phyloP scores from a whole-genome alignment of 352 stramenopile species.

The Globisporangium mamillatum region DNA sequence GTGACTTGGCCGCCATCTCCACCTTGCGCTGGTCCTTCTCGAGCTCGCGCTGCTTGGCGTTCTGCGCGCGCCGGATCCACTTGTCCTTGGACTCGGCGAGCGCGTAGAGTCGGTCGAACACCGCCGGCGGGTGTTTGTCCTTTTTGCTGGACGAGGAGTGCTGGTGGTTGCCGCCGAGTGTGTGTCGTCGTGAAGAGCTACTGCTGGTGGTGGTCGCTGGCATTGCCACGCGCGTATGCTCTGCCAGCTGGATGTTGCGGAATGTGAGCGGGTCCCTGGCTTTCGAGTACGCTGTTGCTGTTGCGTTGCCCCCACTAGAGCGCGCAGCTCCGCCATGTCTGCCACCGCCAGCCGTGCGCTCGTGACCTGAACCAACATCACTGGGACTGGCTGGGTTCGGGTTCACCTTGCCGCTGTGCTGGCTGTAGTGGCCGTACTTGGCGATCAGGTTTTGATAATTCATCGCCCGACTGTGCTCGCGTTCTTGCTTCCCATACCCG shows the following conservation, averaged over 20 bases:
- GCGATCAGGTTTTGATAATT: conserved; percentile 74
- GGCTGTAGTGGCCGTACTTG: conserved; percentile 72
- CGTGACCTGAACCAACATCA: neutral
- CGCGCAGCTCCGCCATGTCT: neutral
- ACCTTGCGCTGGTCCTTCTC: conserved; percentile 37
- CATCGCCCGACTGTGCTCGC: conserved; percentile 55
- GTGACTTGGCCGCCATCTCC: conserved; percentile 62
- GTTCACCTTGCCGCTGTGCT: conserved; percentile 62
- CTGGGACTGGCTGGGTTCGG: conserved; percentile 3
- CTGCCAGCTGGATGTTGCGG: conserved; percentile 33
- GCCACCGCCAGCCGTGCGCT: neutral
- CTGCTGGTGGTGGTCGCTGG: conserved; percentile 14
- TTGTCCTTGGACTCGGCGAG: conserved; percentile 70
- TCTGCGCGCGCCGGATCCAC: conserved; percentile 70
- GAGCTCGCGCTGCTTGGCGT: conserved; percentile 58
- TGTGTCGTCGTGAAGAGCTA: conserved; percentile 4
- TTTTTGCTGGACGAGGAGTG: conserved; percentile 19
- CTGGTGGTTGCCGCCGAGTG: conserved; percentile 3
- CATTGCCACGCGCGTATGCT: conserved; percentile 26
- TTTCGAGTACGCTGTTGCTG: conserved; percentile 10
- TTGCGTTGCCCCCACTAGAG: neutral
- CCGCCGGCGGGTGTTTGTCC: conserved; percentile 29
- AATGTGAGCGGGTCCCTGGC: conserved; percentile 29
- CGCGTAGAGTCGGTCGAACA: conserved; percentile 66
- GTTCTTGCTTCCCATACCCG: conserved; percentile 20